Evolutionary conservation across 2,329 filamentous ascomycete genomes (phyloP), one percentile per base, ranked within the genome.

Genomic region (Alternaria tenuissima): DNA sequence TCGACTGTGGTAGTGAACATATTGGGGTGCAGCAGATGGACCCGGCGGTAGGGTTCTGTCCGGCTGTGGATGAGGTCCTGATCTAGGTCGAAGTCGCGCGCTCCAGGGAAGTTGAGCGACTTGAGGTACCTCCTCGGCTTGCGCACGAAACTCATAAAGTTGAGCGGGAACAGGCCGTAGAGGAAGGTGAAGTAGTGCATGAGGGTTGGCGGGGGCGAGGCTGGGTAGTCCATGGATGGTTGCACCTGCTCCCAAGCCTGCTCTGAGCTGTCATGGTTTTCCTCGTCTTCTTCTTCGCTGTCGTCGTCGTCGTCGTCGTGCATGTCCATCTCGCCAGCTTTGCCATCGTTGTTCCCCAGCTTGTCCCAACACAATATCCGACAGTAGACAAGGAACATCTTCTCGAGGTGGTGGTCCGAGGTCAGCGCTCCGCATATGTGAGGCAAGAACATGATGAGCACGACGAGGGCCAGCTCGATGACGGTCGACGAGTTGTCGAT

Each of bases 131-230:
- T 87, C 67, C 93, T 88, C 3, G 92, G 91, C 72, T 94, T 94
- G 57, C 91, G 87, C 63, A 95, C 90, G 73, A 94, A 95, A 76
- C 90, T 90, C 87, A 93, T 91, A 68, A 95, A 93, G 74, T 94
- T 94, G 72, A 94, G 87, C 2, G 92, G 92, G 65, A 94, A 95
- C 5, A 95, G 80, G 0, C 92, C 92, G 68, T 95, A 95, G 0
- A 95, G 82, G 26, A 93, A 89, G 3, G 91, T 94, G 69, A 93
- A 95, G 76, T 92, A 94, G 67, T 89, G 87, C 54, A 89, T 79
- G 1, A 94, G 83, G 61, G 92, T 89, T 5, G 89, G 87, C 3
- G 92, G 86, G 3, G 84, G 81, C 8, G 64, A 66, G 38, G 73
- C 71, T 6, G 84, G 83, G 11, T 84, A 81, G 34, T 89, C 87